A percentile compares a stretch with the other conserved stretches of the same genome.
These are phyloP conservation scores for Chamaecyparis obtusa DNA, from an alignment of 75 land plant genomes.

Conservation along the genomic window DNA sequence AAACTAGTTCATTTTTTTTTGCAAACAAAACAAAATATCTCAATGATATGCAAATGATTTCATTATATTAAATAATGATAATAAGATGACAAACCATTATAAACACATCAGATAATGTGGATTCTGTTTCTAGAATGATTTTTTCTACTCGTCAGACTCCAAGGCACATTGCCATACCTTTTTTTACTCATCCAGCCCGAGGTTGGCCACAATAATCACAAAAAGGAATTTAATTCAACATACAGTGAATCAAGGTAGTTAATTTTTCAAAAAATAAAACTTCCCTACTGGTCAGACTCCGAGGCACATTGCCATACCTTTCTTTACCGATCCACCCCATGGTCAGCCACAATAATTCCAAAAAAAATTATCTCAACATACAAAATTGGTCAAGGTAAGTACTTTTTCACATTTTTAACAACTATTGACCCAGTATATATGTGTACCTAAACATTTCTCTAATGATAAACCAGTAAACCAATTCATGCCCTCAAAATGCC, in stretches of 20 bases:
- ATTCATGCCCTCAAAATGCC: background rate
- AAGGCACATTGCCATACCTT: background rate
- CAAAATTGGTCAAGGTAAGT: background rate
- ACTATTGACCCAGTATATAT: too few species aligned
- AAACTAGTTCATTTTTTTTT: background rate
- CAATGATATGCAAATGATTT: background rate
- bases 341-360: too few species aligned
- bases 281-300: too few species aligned
- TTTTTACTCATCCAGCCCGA: background rate
- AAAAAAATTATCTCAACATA: background rate
- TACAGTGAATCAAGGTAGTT: background rate
- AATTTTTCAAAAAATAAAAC: background rate
- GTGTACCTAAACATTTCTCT: too few species aligned
- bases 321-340: too few species aligned
- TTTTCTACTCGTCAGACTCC: background rate
- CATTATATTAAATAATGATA: background rate
- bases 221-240: background rate
- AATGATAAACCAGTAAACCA: background rate
- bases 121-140: background rate
- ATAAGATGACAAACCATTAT: background rate
- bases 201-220: background rate
- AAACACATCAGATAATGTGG: background rate
- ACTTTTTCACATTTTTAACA: too few species aligned
- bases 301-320: too few species aligned
- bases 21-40: background rate